Evolutionary conservation across 306 rosid genomes (phyloP), one percentile per base, ranked within the genome.

Genomic region (Prunus armeniaca): DNA sequence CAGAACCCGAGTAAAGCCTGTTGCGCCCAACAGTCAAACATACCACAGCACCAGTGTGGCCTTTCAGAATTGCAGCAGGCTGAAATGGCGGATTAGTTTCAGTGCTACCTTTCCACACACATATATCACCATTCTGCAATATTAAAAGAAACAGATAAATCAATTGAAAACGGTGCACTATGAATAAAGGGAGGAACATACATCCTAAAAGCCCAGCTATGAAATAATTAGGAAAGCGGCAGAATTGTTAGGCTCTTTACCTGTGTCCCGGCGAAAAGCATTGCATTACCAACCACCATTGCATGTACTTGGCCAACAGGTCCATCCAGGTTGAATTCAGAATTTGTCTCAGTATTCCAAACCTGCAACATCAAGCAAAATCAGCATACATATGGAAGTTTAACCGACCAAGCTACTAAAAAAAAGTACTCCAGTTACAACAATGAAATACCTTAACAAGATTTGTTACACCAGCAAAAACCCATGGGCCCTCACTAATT

Each of bases 221-320:
- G n/a, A 25, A 28, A 30, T 2, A 12, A 52, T 30, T 12, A 25
- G 24, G 13, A 17, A 71, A 38, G 18, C 65, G 3, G 73, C 57
- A 67, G 56, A 32, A 71, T 28, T 34, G 50, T 54, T 20, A 9
- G 20, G 51, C 15, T 41, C 22, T 41, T 34, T 82, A 87, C 87
- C 83, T 81, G 84, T 28, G 83, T 79, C n/a, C 82, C 85, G 1
- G 82, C 87, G 63, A 88, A 78, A 15, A 88, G 86, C 49, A 76
- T 81, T 41, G 81, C 76, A 1, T 82, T 61, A 41, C 65, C 81
- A 64, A 78, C 78, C 69, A 7, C 70, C 89, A 90, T 72, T 18
- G 87, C 61, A 65, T 70, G 60, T 49, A 81, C 82, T 70, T 27
- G 81, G 4, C 88, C 87, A 65, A 49, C 56, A 9, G 87, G 91